Percentiles rank a stretch among this genome's conserved stretches.
Evolutionary conservation across 1,139 yeast genomes (phyloP).

Genomic region (Saccharomyces hybrid): DNA sequence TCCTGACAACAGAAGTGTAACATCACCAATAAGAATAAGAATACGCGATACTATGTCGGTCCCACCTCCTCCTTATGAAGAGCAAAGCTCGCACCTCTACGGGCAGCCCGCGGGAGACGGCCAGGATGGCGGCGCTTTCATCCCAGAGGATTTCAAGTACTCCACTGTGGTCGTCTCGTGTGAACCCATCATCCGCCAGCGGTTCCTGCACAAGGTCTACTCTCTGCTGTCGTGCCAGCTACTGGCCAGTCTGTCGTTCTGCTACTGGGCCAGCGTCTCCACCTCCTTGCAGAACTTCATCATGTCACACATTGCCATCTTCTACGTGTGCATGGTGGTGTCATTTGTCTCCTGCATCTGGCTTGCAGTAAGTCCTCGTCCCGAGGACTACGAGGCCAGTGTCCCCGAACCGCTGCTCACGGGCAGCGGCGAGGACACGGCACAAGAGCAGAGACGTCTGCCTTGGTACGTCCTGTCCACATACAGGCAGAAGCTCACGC

Average conservation of each 20-base stretch:
- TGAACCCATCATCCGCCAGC: conserved; percentile 65
- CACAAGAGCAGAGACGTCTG: conserved; percentile 12
- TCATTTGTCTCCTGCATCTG: conserved; percentile 48
- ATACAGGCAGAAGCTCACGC: conserved; percentile 41
- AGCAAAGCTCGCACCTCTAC: conserved; percentile 6
- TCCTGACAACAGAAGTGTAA: not conserved
- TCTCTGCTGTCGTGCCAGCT: conserved; percentile 61
- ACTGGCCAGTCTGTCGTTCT: conserved; percentile 52
- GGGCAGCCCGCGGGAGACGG: conserved; percentile 21
- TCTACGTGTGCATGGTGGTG: conserved; percentile 50
- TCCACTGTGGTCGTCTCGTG: conserved; percentile 72
- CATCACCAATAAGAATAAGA: not conserved
- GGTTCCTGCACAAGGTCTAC: conserved; percentile 74
- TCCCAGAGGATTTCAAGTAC: conserved; percentile 80
- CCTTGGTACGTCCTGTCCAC: conserved; percentile 27
- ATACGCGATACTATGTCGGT: not conserved
- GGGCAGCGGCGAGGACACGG: not conserved
- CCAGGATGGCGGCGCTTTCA: conserved; percentile 32
- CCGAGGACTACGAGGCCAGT: conserved; percentile 47
- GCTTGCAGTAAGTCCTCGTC: conserved; percentile 54
- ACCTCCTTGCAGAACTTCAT: conserved; percentile 50
- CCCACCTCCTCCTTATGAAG: conserved; percentile 3
- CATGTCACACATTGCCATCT: conserved; percentile 52
- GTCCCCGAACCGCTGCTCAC: conserved; percentile 5
- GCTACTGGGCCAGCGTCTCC: conserved; percentile 46